Conservation (phyloP, 495 filamentous ascomycete species). For the Penicillium ucsense region DNA sequence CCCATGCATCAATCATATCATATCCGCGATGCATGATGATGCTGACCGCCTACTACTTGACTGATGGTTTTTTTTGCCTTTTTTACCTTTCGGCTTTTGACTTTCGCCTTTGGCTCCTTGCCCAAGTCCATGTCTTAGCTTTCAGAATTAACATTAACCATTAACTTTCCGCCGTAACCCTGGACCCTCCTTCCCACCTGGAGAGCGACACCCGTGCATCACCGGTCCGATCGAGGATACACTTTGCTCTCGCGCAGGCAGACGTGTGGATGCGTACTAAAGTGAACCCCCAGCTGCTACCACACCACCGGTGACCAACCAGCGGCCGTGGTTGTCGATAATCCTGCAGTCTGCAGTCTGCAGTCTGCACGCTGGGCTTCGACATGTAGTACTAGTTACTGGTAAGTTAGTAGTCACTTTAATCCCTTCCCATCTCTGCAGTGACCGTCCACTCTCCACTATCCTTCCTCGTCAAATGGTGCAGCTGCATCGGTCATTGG, state of each 20-base stretch:
- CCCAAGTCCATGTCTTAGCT: conserved; percentile 1
- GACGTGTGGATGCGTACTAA: no score
- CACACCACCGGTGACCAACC: conserved; percentile 1
- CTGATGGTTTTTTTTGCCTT: neutral
- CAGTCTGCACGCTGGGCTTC: no score
- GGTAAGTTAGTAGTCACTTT: neutral
- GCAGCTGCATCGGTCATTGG: no score
- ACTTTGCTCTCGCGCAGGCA: no score
- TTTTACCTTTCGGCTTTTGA: neutral
- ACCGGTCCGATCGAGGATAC: no score
- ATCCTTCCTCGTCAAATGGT: neutral
- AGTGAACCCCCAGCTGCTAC: neutral
- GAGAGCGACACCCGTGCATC: neutral
- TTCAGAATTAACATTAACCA: conserved; percentile 12
- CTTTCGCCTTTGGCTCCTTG: neutral
- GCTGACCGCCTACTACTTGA: no score
- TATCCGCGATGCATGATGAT: no score
- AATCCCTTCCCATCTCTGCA: neutral
- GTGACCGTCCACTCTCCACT: neutral
- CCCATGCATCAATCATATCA: no score
- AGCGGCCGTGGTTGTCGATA: neutral
- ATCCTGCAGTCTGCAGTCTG: neutral
- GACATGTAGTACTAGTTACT: no score
- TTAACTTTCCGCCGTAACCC: conserved; percentile 8
- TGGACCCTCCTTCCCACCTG: neutral